A percentile compares a stretch with the other conserved stretches of the same genome.
phyloP scores from a whole-genome alignment of 2,329 filamentous ascomycete genomes.

The Ustulina deusta region DNA sequence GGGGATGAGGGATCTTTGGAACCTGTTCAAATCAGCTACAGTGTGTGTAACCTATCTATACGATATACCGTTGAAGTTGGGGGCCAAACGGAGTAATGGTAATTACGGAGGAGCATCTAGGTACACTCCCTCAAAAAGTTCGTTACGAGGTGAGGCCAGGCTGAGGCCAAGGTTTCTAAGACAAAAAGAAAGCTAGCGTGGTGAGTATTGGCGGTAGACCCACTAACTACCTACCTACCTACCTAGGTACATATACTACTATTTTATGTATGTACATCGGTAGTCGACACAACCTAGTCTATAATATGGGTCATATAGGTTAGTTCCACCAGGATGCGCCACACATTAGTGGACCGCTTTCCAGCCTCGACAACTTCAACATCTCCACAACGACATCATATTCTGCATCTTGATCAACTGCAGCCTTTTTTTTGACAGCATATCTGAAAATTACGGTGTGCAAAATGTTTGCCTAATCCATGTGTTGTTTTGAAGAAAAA shows the following conservation, averaged over 20 bases:
- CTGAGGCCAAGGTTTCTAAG: slow-evolving; percentile 1
- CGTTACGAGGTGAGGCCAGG: not conserved
- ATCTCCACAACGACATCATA: not conserved
- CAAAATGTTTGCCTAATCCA: not conserved
- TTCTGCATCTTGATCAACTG: not conserved
- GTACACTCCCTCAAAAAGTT: no score
- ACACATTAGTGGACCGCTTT: not conserved
- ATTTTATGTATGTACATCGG: no score
- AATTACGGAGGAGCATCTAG: no score
- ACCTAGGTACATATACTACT: no score
- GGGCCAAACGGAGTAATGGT: no score
- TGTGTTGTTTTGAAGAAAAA: not conserved
- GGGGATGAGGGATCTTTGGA: not conserved
- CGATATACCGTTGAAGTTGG: no score
- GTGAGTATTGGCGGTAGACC: not conserved
- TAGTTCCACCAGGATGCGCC: not conserved
- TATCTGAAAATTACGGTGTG: not conserved
- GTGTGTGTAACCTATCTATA: not conserved
- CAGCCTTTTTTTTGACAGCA: not conserved
- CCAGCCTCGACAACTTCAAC: not conserved
- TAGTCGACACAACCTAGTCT: not conserved
- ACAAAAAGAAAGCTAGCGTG: slow-evolving; percentile 4
- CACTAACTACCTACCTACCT: no score
- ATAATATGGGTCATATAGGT: not conserved
- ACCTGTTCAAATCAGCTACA: not conserved